Evolutionary conservation across 257 asterid genomes (phyloP).

Genomic region (Solanum arcanum): DNA sequence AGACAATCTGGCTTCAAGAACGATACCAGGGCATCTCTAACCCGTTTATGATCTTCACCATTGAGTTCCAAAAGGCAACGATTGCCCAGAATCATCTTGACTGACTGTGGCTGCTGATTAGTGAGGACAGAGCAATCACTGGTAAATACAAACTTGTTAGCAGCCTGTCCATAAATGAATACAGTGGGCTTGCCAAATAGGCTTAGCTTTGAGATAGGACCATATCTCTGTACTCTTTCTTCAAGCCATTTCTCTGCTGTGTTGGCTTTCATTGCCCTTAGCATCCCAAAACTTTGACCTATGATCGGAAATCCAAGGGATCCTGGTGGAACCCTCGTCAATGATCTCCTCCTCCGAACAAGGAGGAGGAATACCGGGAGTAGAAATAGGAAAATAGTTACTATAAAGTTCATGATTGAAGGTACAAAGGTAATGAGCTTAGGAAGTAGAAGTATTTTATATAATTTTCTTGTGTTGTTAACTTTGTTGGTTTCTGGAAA

Average conservation of each 20-base stretch:
- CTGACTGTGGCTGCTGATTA: conserved; percentile 44
- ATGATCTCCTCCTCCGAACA: not conserved
- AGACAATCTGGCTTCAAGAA: conserved; percentile 56
- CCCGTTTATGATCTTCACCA: conserved; percentile 57
- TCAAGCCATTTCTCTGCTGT: conserved; percentile 54
- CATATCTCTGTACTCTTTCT: conserved; percentile 38
- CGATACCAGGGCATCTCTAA: conserved; percentile 45
- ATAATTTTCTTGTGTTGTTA: not conserved
- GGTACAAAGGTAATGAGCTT: not conserved
- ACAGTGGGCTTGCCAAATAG: conserved; percentile 68
- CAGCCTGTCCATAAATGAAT: conserved; percentile 63
- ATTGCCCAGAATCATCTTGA: conserved; percentile 51
- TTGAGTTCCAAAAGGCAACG: conserved; percentile 46
- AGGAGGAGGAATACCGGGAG: conserved; percentile 22
- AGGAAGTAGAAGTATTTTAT: not conserved
- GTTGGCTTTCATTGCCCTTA: conserved; percentile 64
- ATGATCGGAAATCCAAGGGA: conserved; percentile 51
- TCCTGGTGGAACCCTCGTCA: conserved; percentile 45
- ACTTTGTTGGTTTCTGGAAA: not conserved
- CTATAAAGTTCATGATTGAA: conserved; percentile 9
- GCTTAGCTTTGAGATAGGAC: conserved; percentile 50
- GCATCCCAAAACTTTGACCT: conserved; percentile 56
- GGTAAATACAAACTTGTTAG: conserved; percentile 55
- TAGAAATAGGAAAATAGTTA: conserved; percentile 15
- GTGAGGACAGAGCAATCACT: conserved; percentile 26